Evolutionary conservation across 108 stramenopile genomes (phyloP).

Genomic region (Discostella stelligeroides): DNA sequence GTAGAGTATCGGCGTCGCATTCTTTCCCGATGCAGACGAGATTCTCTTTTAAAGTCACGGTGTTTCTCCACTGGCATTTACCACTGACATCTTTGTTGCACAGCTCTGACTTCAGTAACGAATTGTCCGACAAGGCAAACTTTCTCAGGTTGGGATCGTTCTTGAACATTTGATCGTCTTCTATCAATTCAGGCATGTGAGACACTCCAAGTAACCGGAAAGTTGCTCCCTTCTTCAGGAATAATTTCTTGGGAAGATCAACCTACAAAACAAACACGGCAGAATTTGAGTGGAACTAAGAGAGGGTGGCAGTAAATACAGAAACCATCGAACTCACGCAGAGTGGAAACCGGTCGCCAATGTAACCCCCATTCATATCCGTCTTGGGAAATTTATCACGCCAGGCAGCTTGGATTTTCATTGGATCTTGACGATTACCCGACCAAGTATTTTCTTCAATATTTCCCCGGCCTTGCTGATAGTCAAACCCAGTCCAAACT

Average conservation of each 20-base stretch:
- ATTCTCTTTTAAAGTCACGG: constrained; percentile 46
- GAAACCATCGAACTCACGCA: constrained; percentile 18
- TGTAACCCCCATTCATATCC: constrained; percentile 60
- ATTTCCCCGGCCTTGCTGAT: constrained; percentile 51
- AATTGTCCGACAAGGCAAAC: constrained; percentile 26
- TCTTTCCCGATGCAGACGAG: constrained; percentile 55
- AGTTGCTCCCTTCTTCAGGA: constrained; percentile 55
- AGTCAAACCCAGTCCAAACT: constrained; percentile 67
- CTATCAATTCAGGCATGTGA: constrained; percentile 45
- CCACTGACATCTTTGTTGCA: constrained; percentile 40
- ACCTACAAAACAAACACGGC: background rate
- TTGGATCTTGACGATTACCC: constrained; percentile 59
- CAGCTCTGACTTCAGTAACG: constrained; percentile 45
- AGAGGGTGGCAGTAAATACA: background rate
- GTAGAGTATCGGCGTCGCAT: constrained; percentile 60
- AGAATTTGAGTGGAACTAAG: background rate
- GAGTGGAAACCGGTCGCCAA: constrained; percentile 65
- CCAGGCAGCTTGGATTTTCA: constrained; percentile 54
- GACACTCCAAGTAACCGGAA: constrained; percentile 57
- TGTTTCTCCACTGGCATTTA: constrained; percentile 35
- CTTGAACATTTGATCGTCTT: constrained; percentile 33
- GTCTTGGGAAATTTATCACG: constrained; percentile 67
- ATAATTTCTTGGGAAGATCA: constrained; percentile 47
- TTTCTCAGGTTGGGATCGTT: constrained; percentile 36
- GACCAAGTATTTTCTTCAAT: constrained; percentile 38